phyloP scores from a whole-genome alignment of 129 eudicot genomes.

The Tagetes patula region DNA sequence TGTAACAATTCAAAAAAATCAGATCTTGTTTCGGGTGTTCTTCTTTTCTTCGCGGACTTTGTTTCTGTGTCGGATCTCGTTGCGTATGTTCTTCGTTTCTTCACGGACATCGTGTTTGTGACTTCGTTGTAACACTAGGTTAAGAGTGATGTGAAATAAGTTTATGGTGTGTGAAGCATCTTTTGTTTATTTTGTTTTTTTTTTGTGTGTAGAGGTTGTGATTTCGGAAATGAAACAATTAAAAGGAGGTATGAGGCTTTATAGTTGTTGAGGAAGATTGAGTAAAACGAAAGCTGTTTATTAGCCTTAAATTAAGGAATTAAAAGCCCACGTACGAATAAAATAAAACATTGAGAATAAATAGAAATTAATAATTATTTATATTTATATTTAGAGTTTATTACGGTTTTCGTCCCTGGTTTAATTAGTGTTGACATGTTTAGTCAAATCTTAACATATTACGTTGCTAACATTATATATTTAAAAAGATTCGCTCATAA shows the following conservation, averaged over 20 bases:
- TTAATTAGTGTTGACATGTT: too few species aligned
- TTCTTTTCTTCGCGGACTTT: neutral
- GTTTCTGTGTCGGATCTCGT: too few species aligned
- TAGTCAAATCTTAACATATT: too few species aligned
- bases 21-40: slow-evolving; percentile 13
- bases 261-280: neutral
- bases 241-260: neutral
- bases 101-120: too few species aligned
- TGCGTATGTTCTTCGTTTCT: too few species aligned
- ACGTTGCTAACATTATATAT: too few species aligned
- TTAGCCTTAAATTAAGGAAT: neutral
- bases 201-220: neutral
- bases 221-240: neutral
- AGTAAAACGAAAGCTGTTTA: neutral
- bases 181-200: neutral
- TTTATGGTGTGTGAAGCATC: neutral
- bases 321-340: neutral
- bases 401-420: too few species aligned
- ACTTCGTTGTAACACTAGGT: neutral
- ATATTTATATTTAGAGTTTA: too few species aligned
- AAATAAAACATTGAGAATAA: neutral
- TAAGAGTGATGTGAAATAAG: neutral
- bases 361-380: neutral
- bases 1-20: slow-evolving; percentile 48
- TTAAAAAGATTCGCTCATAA: too few species aligned